phyloP scores from a whole-genome alignment of 768 basidiomycete species.

The Phanerodontia chrysosporium region DNA sequence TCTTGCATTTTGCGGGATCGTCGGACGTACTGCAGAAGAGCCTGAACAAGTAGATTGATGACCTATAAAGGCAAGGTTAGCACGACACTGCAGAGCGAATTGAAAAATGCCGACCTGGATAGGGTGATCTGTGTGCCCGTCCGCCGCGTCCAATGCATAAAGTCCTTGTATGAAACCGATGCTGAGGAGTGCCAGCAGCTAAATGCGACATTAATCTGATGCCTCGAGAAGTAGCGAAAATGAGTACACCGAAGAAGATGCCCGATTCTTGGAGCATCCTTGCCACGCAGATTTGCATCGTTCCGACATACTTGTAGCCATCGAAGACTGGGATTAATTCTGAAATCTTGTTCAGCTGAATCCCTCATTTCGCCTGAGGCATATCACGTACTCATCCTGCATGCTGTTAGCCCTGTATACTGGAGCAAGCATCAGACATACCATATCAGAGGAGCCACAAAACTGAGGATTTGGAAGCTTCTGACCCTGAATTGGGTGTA shows the following conservation, averaged over 20 bases:
- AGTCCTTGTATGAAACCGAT: slow-evolving; percentile 84
- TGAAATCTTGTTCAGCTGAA: too few relatives aligned
- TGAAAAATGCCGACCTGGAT: slow-evolving; percentile 35
- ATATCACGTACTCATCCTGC: slow-evolving; percentile 84
- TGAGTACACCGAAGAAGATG: slow-evolving; percentile 84
- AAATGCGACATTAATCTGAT: not conserved
- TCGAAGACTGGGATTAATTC: slow-evolving; percentile 80
- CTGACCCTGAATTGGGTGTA: slow-evolving; percentile 41
- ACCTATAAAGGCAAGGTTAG: slow-evolving; percentile 37
- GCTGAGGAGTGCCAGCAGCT: slow-evolving; percentile 80
- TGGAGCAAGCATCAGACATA: slow-evolving; percentile 29
- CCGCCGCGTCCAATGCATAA: slow-evolving; percentile 87
- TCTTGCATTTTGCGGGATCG: not conserved
- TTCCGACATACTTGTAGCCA: slow-evolving; percentile 85
- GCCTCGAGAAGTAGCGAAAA: too few relatives aligned
- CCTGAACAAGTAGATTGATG: slow-evolving; percentile 70
- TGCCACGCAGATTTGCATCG: slow-evolving; percentile 90
- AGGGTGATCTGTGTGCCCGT: slow-evolving; percentile 62
- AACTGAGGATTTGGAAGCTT: slow-evolving; percentile 89
- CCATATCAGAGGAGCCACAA: slow-evolving; percentile 87
- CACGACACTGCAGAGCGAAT: not conserved
- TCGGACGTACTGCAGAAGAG: slow-evolving; percentile 67
- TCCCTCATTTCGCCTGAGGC: too few relatives aligned
- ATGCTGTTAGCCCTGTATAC: not conserved
- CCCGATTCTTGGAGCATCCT: slow-evolving; percentile 92